Evolutionary conservation across 352 stramenopile genomes (phyloP).

Genomic region (Thraustochytrium sp.): DNA sequence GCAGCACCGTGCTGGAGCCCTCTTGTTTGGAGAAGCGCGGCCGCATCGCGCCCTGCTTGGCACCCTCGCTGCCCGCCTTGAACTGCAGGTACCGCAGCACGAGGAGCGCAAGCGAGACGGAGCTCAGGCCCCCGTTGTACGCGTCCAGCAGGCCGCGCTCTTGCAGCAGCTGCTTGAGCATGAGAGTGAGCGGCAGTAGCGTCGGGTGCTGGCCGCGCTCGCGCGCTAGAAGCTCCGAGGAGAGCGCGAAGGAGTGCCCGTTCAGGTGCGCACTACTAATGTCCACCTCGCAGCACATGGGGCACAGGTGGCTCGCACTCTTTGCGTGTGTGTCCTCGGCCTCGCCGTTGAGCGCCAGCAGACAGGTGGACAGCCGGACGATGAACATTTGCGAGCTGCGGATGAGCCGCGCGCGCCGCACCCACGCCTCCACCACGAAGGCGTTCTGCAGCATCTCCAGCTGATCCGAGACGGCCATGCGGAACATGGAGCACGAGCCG

Average conservation of each 20-base stretch:
- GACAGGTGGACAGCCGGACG: slow-evolving; percentile 3
- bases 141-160: neutral
- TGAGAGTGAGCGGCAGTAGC: slow-evolving; percentile 3
- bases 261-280: neutral
- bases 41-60: neutral
- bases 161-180: slow-evolving; percentile 22
- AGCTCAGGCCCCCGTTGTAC: slow-evolving; percentile 12
- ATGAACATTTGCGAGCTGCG: neutral
- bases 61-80: neutral
- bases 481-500: neutral
- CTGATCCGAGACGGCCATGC: neutral
- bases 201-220: neutral
- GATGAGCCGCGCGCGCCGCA: neutral
- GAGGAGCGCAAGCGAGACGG: slow-evolving; percentile 10
- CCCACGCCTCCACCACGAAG: neutral
- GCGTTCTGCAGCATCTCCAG: slow-evolving; percentile 20
- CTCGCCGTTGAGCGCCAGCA: slow-evolving; percentile 26
- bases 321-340: slow-evolving; percentile 18
- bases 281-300: slow-evolving; percentile 15
- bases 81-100: slow-evolving; percentile 26
- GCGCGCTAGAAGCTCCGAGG: neutral
- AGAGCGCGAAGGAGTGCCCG: slow-evolving; percentile 23
- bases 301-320: slow-evolving; percentile 14
- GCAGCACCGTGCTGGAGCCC: neutral
- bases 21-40: neutral